phyloP scores from a whole-genome alignment of 495 filamentous ascomycete genomes.

The Aspergillus baeticus region DNA sequence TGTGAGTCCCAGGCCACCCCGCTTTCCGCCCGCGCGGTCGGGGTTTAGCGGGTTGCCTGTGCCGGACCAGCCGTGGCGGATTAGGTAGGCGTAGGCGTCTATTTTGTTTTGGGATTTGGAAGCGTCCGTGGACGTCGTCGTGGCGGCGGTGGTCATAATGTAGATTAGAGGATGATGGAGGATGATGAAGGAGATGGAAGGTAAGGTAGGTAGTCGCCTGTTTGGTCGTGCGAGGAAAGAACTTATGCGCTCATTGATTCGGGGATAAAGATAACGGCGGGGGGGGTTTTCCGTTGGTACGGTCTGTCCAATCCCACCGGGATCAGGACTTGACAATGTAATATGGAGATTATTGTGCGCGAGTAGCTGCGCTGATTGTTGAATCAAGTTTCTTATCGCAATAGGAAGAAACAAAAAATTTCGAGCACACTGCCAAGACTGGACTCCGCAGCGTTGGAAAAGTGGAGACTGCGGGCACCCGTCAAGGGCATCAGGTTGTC shows the following conservation, averaged over 20 bases:
- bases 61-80: constrained; percentile 76
- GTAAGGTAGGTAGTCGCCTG: too few relatives aligned
- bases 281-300: too few relatives aligned
- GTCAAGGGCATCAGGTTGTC: too few relatives aligned
- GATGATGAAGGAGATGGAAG: too few relatives aligned
- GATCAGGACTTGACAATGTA: background rate
- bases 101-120: constrained; percentile 32
- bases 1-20: constrained; percentile 62
- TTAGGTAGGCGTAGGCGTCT: constrained; percentile 69
- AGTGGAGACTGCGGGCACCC: too few relatives aligned
- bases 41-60: constrained; percentile 72
- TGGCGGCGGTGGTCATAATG: background rate
- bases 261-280: too few relatives aligned
- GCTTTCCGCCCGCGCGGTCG: constrained; percentile 53
- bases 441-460: background rate
- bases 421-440: background rate
- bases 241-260: too few relatives aligned
- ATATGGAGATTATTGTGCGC: background rate
- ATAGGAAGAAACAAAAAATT: background rate
- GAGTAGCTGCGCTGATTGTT: background rate
- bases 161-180: background rate
- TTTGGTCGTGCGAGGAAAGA: too few relatives aligned
- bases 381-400: background rate
- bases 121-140: background rate
- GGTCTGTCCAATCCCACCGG: too few relatives aligned